Base-by-base conservation (phyloP, 208 protist species). In the Herpetomonas samuelpessoai region DNA sequence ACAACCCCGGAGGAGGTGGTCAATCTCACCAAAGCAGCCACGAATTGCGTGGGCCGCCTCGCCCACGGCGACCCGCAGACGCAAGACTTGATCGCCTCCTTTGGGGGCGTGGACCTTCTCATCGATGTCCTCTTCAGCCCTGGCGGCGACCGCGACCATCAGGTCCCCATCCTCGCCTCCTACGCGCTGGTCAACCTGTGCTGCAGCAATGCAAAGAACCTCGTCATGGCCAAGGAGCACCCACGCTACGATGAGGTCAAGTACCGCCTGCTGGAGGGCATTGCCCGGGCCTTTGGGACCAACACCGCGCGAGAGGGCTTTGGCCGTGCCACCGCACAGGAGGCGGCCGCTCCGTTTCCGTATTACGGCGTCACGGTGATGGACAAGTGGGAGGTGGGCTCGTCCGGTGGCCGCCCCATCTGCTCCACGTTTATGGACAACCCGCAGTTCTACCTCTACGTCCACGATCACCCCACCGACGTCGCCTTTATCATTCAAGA, bases 391-490 rank as follows among this genome's bases (percentile, higher is more conserved):
- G 81, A 74, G 22, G 59, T 68, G 41, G 73, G 79, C 10, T 87
- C 85, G 18, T 88, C 81, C 16, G 90, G 90, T 31, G 90, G 90
- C 45, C 76, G 90, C 2, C 90, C 90, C 21, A 91, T 92, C 49
- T 93, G 90, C 65, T 91, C 86, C 16, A 91, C 82, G 25, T 96
- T 96, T 67, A 91, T 96, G 83, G 90, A 96, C 72, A 96, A 96
- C 65, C 90, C 90, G 30, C 90, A 96, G 76, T 93, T 96, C 58
- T 81, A 90, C 49, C 72, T 96, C 9, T 77, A 79, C 71, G 81
- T 93, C 3, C 72, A 57, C 16, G 68, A 85, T 48, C 67, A 79
- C 25, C 66, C 28, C 31, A 81, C 81, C 10, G 82, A 94, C 61
- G 73, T 96, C 52, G 75, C 85, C 10, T 92, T 96, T 57, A 86